Conservation (phyloP, 805 yeast genomes). For the Sugiyamaella valdiviana region DNA sequence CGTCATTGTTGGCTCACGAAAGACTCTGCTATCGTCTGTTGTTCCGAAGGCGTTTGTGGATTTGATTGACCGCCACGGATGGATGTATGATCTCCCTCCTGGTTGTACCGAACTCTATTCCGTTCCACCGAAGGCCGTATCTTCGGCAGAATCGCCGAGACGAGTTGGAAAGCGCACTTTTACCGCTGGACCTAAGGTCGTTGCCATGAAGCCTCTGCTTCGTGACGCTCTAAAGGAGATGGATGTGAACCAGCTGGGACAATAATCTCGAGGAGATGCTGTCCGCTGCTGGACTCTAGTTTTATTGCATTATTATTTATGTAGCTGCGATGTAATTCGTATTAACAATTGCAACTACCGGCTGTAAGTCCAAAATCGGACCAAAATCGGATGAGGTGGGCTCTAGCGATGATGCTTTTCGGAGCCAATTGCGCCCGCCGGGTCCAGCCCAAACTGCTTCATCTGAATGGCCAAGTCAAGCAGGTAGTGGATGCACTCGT, state of each 20-base stretch:
- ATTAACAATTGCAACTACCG: no score
- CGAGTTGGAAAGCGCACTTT: background rate
- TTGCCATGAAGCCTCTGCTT: background rate
- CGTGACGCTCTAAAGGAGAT: background rate
- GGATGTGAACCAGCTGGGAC: background rate
- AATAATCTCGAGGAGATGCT: no score
- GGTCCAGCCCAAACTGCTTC: conserved; percentile 58
- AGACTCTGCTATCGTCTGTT: conserved; percentile 48
- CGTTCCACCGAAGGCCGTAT: conserved; percentile 3
- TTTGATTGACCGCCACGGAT: conserved; percentile 48
- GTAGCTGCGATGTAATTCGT: no score
- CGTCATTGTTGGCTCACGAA: conserved; percentile 71
- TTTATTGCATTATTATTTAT: background rate
- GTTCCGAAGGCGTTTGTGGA: conserved; percentile 56
- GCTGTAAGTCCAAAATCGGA: no score
- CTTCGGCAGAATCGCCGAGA: background rate
- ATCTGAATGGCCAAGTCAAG: conserved; percentile 79
- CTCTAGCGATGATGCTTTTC: conserved; percentile 11
- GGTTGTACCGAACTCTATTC: conserved; percentile 15
- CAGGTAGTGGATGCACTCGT: conserved; percentile 88
- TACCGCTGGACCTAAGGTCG: background rate
- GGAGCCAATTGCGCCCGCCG: conserved; percentile 26
- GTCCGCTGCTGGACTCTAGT: background rate
- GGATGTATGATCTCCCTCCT: conserved; percentile 57
- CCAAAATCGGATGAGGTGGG: no score